These are phyloP conservation scores for Alternaria triticimaculans DNA, from an alignment of 2,329 filamentous ascomycete genomes.

Conservation along the genomic window DNA sequence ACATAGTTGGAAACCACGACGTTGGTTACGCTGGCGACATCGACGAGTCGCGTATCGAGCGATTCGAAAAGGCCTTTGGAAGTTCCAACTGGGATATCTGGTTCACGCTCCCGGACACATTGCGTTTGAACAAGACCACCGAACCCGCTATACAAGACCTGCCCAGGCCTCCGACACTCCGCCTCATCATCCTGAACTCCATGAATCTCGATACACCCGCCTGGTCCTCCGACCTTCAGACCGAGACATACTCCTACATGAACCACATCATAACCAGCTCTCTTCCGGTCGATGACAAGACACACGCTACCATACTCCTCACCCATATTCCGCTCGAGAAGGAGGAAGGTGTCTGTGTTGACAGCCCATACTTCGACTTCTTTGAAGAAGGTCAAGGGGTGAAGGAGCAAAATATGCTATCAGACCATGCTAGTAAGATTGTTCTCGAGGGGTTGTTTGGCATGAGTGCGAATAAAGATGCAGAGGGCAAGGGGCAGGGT, in stretches of 20 bases:
- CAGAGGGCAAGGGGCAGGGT: constrained; percentile 68
- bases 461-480: constrained; percentile 68
- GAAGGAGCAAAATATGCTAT: constrained; percentile 91
- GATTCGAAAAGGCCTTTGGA: constrained; percentile 87
- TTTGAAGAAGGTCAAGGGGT: constrained; percentile 71
- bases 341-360: constrained; percentile 78
- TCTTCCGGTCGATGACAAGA: constrained; percentile 65
- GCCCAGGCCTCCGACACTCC: constrained; percentile 67
- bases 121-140: constrained; percentile 1
- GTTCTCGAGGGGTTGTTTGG: constrained; percentile 88
- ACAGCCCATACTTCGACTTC: constrained; percentile 83
- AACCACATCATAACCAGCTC: constrained; percentile 70
- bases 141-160: not conserved
- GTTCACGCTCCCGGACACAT: constrained; percentile 56
- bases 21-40: constrained; percentile 95
- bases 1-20: constrained; percentile 94
- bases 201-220: constrained; percentile 93
- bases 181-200: constrained; percentile 85
- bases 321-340: constrained; percentile 95
- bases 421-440: constrained; percentile 68
- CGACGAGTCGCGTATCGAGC: constrained; percentile 72
- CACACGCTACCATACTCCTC: constrained; percentile 80
- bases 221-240: constrained; percentile 69
- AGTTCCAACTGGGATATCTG: constrained; percentile 88
- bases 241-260: constrained; percentile 78